Evolutionary conservation across 768 basidiomycete genomes (phyloP).

Genomic region (Boletus vermiculosoides): DNA sequence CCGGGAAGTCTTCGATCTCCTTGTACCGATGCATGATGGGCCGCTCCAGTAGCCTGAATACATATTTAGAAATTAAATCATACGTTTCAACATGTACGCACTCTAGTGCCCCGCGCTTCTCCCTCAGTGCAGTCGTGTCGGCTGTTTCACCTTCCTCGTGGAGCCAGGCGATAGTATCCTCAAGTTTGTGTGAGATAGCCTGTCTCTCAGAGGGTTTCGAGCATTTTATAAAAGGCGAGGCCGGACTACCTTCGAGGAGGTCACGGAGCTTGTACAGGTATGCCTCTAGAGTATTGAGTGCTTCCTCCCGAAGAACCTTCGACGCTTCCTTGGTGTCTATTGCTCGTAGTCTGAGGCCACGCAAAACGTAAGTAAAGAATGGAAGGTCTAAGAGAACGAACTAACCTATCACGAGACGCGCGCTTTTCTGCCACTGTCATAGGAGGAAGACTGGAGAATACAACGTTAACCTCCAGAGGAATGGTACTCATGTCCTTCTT

Average conservation of each 20-base stretch:
- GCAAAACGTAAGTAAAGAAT: constrained; percentile 5
- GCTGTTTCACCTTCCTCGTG: constrained; percentile 82
- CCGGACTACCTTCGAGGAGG: constrained; percentile 62
- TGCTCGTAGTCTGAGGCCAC: constrained; percentile 60
- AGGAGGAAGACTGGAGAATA: constrained; percentile 63
- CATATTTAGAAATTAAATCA: constrained; percentile 4
- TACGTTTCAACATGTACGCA: constrained; percentile 39
- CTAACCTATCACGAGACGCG: constrained; percentile 68
- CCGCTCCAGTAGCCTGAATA: constrained; percentile 63
- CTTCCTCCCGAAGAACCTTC: constrained; percentile 82
- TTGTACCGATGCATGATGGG: constrained; percentile 85
- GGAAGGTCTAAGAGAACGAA: not conserved
- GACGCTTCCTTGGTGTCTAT: constrained; percentile 76
- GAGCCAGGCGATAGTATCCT: constrained; percentile 81
- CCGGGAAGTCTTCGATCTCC: constrained; percentile 85
- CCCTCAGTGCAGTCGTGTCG: constrained; percentile 67
- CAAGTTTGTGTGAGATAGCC: constrained; percentile 61
- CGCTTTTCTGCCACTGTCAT: constrained; percentile 80
- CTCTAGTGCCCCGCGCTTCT: constrained; percentile 82
- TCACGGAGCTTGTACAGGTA: constrained; percentile 92
- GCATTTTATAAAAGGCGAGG: constrained; percentile 82
- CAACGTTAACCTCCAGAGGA: constrained; percentile 58
- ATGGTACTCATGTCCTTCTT: constrained; percentile 57
- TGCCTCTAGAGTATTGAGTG: constrained; percentile 85
- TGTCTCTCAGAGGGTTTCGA: constrained; percentile 72